Evolutionary conservation across 768 basidiomycete genomes (phyloP).

Genomic region (Termitomyces titanicus): DNA sequence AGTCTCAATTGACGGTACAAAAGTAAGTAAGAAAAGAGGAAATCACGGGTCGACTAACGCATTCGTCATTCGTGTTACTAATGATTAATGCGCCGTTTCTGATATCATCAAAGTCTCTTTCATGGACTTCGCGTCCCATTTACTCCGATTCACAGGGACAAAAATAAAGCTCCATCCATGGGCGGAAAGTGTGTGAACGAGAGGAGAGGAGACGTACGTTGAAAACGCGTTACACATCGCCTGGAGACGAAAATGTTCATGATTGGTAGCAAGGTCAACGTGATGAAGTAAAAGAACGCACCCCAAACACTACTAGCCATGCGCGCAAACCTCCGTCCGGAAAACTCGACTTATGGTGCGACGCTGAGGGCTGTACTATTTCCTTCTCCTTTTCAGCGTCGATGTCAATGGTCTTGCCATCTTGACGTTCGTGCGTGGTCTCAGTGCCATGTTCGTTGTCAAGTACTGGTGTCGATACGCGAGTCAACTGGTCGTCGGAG

Average conservation of each 20-base stretch:
- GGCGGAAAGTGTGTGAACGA: not conserved
- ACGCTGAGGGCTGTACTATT: not conserved
- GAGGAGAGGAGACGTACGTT: slow-evolving; percentile 31
- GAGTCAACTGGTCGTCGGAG: slow-evolving; percentile 2
- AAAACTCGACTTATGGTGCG: slow-evolving; percentile 17
- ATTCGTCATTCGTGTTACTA: too few species aligned
- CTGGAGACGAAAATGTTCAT: slow-evolving; percentile 17
- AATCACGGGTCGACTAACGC: too few species aligned
- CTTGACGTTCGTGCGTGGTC: not conserved
- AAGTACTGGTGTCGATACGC: not conserved
- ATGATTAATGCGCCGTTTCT: too few species aligned
- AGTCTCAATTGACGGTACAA: not conserved
- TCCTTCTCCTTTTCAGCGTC: not conserved
- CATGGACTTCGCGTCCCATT: too few species aligned
- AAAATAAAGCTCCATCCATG: not conserved
- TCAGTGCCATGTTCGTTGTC: not conserved
- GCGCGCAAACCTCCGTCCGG: slow-evolving; percentile 43
- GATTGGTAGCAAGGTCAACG: not conserved
- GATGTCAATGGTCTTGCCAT: not conserved
- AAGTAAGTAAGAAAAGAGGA: too few species aligned
- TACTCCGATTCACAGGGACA: too few species aligned
- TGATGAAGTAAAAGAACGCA: slow-evolving; percentile 17
- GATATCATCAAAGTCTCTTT: too few species aligned
- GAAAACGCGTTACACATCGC: slow-evolving; percentile 45
- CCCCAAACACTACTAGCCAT: slow-evolving; percentile 42